These are phyloP conservation scores for Mycena sp. DNA, from an alignment of 1,284 basidiomycete species.

Conservation along the genomic window DNA sequence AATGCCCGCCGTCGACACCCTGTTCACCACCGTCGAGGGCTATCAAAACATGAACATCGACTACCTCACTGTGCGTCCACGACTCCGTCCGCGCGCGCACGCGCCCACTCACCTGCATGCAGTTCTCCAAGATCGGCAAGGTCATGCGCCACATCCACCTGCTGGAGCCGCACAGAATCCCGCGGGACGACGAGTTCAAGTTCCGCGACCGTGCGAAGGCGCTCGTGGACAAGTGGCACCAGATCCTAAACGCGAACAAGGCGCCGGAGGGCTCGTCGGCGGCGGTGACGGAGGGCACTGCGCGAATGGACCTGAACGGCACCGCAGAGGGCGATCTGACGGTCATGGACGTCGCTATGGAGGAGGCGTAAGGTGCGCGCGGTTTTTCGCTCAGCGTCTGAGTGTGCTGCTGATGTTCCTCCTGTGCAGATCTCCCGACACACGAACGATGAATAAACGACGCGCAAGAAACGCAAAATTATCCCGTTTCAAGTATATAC, in stretches of 20 bases:
- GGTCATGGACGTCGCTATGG: constrained; percentile 26
- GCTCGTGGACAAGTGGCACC: constrained; percentile 81
- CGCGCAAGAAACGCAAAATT: too few relatives aligned
- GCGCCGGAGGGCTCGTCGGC: constrained; percentile 34
- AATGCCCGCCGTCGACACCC: constrained; percentile 78
- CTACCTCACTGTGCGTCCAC: constrained; percentile 74
- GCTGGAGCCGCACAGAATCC: constrained; percentile 66
- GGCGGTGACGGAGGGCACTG: constrained; percentile 18
- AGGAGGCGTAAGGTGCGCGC: constrained; percentile 7
- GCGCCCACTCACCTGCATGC: constrained; percentile 1
- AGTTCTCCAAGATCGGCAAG: constrained; percentile 98
- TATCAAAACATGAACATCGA: constrained; percentile 88
- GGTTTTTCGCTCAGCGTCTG: too few relatives aligned
- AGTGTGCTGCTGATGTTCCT: too few relatives aligned
- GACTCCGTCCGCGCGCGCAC: constrained; percentile 29
- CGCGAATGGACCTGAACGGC: constrained; percentile 31
- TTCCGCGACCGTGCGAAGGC: constrained; percentile 85
- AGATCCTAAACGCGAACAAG: constrained; percentile 61
- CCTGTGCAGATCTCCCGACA: too few relatives aligned
- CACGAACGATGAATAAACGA: too few relatives aligned
- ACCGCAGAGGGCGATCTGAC: constrained; percentile 21
- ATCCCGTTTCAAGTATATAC: too few relatives aligned
- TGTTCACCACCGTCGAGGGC: constrained; percentile 86
- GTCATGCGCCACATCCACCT: constrained; percentile 90
- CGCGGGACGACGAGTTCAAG: constrained; percentile 86